phyloP scores from a whole-genome alignment of 768 basidiomycete species.

The Daedaleopsis sinensis region DNA sequence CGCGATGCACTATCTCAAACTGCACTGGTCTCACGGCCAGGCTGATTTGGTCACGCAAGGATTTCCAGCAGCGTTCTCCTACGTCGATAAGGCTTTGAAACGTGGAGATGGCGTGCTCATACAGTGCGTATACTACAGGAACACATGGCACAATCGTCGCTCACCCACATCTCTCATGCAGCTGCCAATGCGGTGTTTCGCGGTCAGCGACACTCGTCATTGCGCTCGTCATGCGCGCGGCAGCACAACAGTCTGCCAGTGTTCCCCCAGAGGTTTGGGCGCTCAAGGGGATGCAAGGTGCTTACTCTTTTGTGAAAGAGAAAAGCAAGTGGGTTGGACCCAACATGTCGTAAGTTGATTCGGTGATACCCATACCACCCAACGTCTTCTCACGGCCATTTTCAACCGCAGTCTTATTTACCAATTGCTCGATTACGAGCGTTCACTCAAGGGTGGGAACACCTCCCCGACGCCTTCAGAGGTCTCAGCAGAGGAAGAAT shows the following conservation, averaged over 20 bases:
- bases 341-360: slow-evolving; percentile 84
- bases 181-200: slow-evolving; percentile 94
- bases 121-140: slow-evolving; percentile 59
- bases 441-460: slow-evolving; percentile 57
- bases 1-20: slow-evolving; percentile 84
- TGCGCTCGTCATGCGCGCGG: slow-evolving; percentile 93
- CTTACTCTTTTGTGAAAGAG: slow-evolving; percentile 87
- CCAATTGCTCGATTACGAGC: slow-evolving; percentile 91
- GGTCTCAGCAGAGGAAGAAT: slow-evolving; percentile 71
- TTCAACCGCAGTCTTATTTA: slow-evolving; percentile 72
- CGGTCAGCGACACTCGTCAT: slow-evolving; percentile 89
- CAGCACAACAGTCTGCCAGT: slow-evolving; percentile 62
- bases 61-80: slow-evolving; percentile 79
- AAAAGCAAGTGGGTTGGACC: slow-evolving; percentile 89
- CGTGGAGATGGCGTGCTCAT: slow-evolving; percentile 82
- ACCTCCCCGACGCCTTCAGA: slow-evolving; percentile 57
- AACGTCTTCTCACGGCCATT: slow-evolving; percentile 18
- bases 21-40: slow-evolving; percentile 95
- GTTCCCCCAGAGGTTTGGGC: slow-evolving; percentile 79
- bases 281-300: slow-evolving; percentile 86
- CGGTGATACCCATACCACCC: slow-evolving; percentile 1
- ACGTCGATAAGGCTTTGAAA: slow-evolving; percentile 74
- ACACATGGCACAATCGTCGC: slow-evolving; percentile 1
- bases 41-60: slow-evolving; percentile 80
- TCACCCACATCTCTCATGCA: slow-evolving; percentile 32